phyloP scores from a whole-genome alignment of 495 filamentous ascomycete genomes.

The Penicillium diatomitis region DNA sequence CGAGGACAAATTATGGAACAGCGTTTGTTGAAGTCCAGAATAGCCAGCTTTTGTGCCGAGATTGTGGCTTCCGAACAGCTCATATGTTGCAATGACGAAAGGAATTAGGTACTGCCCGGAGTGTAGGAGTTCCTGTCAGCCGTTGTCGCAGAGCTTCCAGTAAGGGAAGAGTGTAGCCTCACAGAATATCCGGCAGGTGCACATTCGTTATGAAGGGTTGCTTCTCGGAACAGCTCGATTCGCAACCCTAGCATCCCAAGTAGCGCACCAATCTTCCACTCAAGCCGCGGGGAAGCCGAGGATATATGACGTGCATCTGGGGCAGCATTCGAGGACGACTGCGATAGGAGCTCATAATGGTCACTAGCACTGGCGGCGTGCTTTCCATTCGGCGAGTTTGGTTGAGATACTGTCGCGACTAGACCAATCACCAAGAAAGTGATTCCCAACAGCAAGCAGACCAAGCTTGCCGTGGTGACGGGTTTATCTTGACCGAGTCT shows the following conservation, averaged over 20 bases:
- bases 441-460: constrained; percentile 27
- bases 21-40: constrained; percentile 6
- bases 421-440: constrained; percentile 26
- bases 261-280: constrained; percentile 22
- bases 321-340: constrained; percentile 4
- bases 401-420: constrained; percentile 8
- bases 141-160: background rate
- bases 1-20: constrained; percentile 9
- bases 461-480: constrained; percentile 26
- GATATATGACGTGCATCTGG: constrained; percentile 1
- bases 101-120: constrained; percentile 27
- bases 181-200: constrained; percentile 30
- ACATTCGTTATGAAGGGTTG: constrained; percentile 33
- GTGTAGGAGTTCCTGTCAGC: too few species aligned
- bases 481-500: constrained; percentile 27
- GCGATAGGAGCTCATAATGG: constrained; percentile 13
- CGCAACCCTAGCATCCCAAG: constrained; percentile 27
- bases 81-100: constrained; percentile 35
- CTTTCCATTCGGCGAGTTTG: constrained; percentile 13
- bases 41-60: constrained; percentile 13
- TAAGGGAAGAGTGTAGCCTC: constrained; percentile 7
- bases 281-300: constrained; percentile 1
- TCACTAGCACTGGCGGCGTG: constrained; percentile 10
- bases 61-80: constrained; percentile 31
- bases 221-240: constrained; percentile 28